Base-by-base conservation (phyloP, 306 rosid species). In the Acacia confusa region DNA sequence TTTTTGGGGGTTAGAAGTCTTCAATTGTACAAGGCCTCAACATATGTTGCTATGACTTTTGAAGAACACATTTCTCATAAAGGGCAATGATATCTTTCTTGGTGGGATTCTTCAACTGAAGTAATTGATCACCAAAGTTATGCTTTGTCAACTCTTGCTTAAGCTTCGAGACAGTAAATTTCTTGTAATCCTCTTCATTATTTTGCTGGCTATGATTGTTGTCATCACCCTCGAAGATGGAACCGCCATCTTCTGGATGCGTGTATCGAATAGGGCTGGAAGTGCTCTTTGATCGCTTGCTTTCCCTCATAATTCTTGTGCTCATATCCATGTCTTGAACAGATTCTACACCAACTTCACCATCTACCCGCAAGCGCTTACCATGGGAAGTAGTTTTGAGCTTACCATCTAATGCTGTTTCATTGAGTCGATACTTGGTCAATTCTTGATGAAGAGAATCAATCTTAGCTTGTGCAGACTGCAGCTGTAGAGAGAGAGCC, bases 91-190 rank as follows among this genome's bases (percentile, higher is more conserved):
- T 83, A 24, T 93, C 99, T 80, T 83, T 92, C 84, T 92, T 95
- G 83, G 76, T 86, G 40, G 99, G 92, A 84, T 88, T 92, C 87
- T 87, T 95, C 89, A 95, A 72, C 82, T 87, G 85, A 13, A 95
- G 97, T 76, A 95, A 87, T 78, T 91, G 93, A 36, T 92, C 97
- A 22, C 98, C 99, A 47, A 78, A 88, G 83, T 93, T 93, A 68
- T 89, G 92, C 71, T 93, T 93, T 28, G 99, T 96, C 50, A 96
- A 93, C 77, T 96, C 99, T 81, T 92, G 98, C 91, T 92, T 96
- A 20, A 96, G 96, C 83, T 88, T 91, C 84, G 79, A 91, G 12
- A 93, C n/a, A 0, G 99, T 96, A 84, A 96, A 92, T 86, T 84
- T 96, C 15, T 81, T 96, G 74, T 92, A 88, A 47, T 96, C 98